Evolutionary conservation across 106 monocot species (phyloP).

Genomic region (Vanilla planifolia): DNA sequence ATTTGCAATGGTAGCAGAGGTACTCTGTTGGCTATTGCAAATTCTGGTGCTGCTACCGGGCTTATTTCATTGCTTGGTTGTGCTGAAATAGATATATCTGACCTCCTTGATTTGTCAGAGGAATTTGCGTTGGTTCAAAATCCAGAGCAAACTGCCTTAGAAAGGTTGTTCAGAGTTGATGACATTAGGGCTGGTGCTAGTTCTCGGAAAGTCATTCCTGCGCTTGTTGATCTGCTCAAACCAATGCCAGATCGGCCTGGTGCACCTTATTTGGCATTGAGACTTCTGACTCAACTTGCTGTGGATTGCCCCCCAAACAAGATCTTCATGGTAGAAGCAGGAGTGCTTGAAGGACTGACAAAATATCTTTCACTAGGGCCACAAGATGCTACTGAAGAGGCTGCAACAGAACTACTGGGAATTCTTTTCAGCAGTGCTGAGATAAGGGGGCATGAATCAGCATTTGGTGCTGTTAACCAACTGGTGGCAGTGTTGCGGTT

Average conservation of each 20-base stretch:
- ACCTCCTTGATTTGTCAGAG: conserved; percentile 69
- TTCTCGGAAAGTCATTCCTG: conserved; percentile 83
- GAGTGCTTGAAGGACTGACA: conserved; percentile 78
- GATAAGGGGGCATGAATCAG: conserved; percentile 77
- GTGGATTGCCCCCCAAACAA: conserved; percentile 66
- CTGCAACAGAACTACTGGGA: conserved; percentile 80
- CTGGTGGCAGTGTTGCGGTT: conserved; percentile 88
- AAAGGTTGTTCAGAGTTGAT: conserved; percentile 85
- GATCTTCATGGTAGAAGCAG: conserved; percentile 91
- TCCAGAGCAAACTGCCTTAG: conserved; percentile 75
- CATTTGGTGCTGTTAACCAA: conserved; percentile 76
- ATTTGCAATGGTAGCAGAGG: conserved; percentile 80
- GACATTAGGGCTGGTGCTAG: conserved; percentile 76
- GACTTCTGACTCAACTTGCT: conserved; percentile 78
- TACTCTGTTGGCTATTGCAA: conserved; percentile 81
- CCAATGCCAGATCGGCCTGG: conserved; percentile 97
- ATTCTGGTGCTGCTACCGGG: conserved; percentile 74
- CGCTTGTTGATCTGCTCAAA: conserved; percentile 92
- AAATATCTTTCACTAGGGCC: conserved; percentile 95
- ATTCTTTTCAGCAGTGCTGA: conserved; percentile 82
- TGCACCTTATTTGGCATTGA: conserved; percentile 85
- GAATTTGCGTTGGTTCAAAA: conserved; percentile 68
- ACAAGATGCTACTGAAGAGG: conserved; percentile 93
- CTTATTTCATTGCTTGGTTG: conserved; percentile 94
- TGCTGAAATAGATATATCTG: conserved; percentile 82